A percentile compares a stretch with the other conserved stretches of the same genome.
Conservation (phyloP, 805 yeast genomes). For the Candida koratica region DNA sequence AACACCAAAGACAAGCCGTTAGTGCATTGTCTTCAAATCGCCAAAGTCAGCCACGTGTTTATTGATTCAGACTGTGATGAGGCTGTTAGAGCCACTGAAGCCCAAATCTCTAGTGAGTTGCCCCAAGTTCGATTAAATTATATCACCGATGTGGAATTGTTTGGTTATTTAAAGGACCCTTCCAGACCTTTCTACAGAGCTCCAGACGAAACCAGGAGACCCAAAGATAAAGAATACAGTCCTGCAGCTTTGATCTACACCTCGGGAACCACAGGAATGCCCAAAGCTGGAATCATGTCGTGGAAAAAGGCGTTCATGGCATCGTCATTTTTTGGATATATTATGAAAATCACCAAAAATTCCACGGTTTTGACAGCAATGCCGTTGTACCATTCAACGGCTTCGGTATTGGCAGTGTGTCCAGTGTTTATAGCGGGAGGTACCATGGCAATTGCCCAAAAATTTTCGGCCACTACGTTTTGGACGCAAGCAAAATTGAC, state of each 20-base stretch:
- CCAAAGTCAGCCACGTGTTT: slow-evolving; percentile 60
- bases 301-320: slow-evolving; percentile 85
- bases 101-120: slow-evolving; percentile 30
- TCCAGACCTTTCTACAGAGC: slow-evolving; percentile 51
- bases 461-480: slow-evolving; percentile 77
- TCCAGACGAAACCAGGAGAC: slow-evolving; percentile 54
- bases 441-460: slow-evolving; percentile 70
- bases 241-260: slow-evolving; percentile 79
- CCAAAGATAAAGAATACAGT: slow-evolving; percentile 51
- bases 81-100: slow-evolving; percentile 49
- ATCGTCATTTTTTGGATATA: slow-evolving; percentile 61
- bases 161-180: slow-evolving; percentile 37
- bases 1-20: slow-evolving; percentile 71
- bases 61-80: slow-evolving; percentile 67
- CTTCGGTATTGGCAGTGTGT: slow-evolving; percentile 79
- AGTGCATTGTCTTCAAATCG: slow-evolving; percentile 72
- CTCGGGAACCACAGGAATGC: slow-evolving; percentile 92
- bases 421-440: slow-evolving; percentile 66
- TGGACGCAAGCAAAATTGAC: slow-evolving; percentile 83
- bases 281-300: slow-evolving; percentile 89
- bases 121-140: slow-evolving; percentile 43
- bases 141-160: slow-evolving; percentile 49
- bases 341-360: slow-evolving; percentile 52
- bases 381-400: slow-evolving; percentile 96
- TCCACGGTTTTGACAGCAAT: slow-evolving; percentile 79